Evolutionary conservation across 306 rosid species (phyloP).

Genomic region (Glycine latifolia): DNA sequence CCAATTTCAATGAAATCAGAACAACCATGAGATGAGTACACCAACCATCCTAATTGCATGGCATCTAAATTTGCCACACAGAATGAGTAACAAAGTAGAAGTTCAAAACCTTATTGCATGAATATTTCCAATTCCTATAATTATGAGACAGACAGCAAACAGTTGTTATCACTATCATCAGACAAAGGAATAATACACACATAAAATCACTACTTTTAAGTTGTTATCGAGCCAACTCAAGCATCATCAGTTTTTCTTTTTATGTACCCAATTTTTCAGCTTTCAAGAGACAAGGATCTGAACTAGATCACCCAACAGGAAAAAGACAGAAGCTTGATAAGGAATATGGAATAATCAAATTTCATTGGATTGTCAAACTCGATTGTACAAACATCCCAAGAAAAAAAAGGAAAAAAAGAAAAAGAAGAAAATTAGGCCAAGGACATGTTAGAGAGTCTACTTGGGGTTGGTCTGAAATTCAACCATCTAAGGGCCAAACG

Average conservation of each 20-base stretch:
- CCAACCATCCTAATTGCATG: not conserved
- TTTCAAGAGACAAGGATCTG: conserved; percentile 6
- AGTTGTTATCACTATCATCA: not conserved
- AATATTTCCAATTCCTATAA: not conserved
- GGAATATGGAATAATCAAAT: conserved; percentile 42
- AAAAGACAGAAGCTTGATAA: not conserved
- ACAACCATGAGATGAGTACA: not conserved
- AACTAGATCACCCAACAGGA: conserved; percentile 1
- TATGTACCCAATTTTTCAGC: not conserved
- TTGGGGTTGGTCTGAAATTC: conserved; percentile 87
- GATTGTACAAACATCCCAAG: conserved; percentile 46
- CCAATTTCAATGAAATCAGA: not conserved
- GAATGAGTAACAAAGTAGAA: not conserved
- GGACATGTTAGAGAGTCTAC: conserved; percentile 90
- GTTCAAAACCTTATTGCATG: not conserved
- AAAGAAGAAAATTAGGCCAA: conserved; percentile 49
- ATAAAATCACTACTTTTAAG: not conserved
- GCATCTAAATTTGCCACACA: not conserved
- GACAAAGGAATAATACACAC: not conserved
- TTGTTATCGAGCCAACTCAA: too few species aligned
- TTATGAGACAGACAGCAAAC: not conserved
- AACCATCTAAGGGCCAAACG: conserved; percentile 73
- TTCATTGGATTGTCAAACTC: conserved; percentile 42
- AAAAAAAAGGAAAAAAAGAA: not conserved
- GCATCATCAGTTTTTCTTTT: too few species aligned